Base-by-base conservation (phyloP, 768 basidiomycete genomes). In the Lentinula aciculospora region DNA sequence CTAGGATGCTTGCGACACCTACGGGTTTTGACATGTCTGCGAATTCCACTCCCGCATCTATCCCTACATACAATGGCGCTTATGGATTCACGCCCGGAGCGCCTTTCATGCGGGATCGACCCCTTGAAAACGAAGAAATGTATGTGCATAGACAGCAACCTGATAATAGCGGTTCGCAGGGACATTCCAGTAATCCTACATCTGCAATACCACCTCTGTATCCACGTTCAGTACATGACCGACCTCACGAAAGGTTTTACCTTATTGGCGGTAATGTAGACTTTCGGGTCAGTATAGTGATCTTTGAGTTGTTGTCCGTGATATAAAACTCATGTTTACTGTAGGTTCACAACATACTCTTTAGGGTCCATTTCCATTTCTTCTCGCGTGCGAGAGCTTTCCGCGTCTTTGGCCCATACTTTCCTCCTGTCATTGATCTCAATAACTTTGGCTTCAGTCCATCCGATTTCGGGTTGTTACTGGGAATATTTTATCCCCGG, bases 321-420 rank as follows among this genome's bases (percentile, higher is more conserved):
- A 45, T 2, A 15, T 28, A 21, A 6, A 39, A 29, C 23, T 29
- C 4, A 34, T 1, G 6, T 10, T 56, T 45, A 10, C 7, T n/a
- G 8, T 8, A 56, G 54, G 54, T 56, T 17, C n/a, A 44, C 28
- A 45, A 56, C 12, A 32, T 56, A 25, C 15, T 56, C 25, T 56
- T 44, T 25, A 42, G 31, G 32, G 54, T 56, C 9, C 54, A 56
- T 23, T 28, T 25, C n/a, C 29, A 56, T 34, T 56, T 56, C 25
- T 44, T 56, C 27, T 39, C 34, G 3, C 29, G 27, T 12, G 53
- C 53, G 25, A 28, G 23, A 45, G 42, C 7, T 42, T 40, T 42
- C 23, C 6, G 19, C 3, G 8, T 31, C 28, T 37, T 44, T 10
- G 53, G 50, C 32, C 53, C n/a, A 27, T 23, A 36, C 4, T 17